Percentiles rank a stretch among this genome's conserved stretches.
Evolutionary conservation across 305 asterid genomes (phyloP).

Genomic region (Euphrasia arctica): DNA sequence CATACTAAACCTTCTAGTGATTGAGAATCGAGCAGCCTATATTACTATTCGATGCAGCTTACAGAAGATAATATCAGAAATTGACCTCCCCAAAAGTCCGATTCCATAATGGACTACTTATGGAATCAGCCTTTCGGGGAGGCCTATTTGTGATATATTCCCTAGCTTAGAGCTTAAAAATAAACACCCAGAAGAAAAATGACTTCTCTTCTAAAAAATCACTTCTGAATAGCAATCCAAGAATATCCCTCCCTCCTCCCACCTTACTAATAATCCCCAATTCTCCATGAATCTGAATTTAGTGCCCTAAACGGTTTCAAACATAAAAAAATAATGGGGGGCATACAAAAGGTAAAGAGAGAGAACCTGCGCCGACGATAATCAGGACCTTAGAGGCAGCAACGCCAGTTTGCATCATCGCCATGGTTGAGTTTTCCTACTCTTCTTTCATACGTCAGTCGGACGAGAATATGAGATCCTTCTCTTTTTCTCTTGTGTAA

Average conservation of each 20-base stretch:
- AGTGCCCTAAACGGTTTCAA: constrained; percentile 22
- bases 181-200: too few species aligned
- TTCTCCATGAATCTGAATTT: constrained; percentile 21
- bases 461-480: not conserved
- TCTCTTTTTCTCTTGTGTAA: not conserved
- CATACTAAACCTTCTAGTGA: constrained; percentile 14
- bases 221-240: constrained; percentile 2
- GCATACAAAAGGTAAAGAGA: not conserved
- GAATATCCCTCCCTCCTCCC: not conserved
- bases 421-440: constrained; percentile 47
- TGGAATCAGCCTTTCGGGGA: too few species aligned
- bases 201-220: too few species aligned
- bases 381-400: constrained; percentile 72
- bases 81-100: not conserved
- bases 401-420: constrained; percentile 75
- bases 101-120: too few species aligned
- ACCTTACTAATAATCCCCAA: not conserved
- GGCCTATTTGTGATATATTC: too few species aligned
- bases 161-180: too few species aligned
- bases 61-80: not conserved
- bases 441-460: not conserved
- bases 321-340: not conserved
- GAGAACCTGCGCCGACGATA: constrained; percentile 75
- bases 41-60: constrained; percentile 14
- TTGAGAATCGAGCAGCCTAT: constrained; percentile 1